A percentile compares a stretch with the other conserved stretches of the same genome.
Conservation (phyloP, 495 filamentous ascomycete genomes). For the Daldinia bambusicola region DNA sequence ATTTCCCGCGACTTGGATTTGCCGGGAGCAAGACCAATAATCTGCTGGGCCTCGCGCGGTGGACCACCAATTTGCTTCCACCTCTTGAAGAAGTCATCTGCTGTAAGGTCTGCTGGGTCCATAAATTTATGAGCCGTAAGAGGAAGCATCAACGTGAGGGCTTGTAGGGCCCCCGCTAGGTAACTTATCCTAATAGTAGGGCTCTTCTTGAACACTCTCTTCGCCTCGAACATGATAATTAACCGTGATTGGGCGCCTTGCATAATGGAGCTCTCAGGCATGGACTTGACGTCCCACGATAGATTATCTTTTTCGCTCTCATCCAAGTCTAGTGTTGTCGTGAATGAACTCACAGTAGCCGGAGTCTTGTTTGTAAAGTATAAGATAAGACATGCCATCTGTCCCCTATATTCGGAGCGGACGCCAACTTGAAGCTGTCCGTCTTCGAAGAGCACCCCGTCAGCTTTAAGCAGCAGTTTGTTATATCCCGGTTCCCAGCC, state of each 20-base stretch:
- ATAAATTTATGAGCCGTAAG: slow-evolving; percentile 94
- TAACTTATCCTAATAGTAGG: slow-evolving; percentile 96
- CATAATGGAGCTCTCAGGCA: slow-evolving; percentile 84
- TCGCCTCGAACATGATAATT: slow-evolving; percentile 91
- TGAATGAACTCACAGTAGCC: slow-evolving; percentile 84
- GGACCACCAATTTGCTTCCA: slow-evolving; percentile 97
- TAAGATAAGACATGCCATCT: slow-evolving; percentile 93
- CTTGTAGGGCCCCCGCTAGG: slow-evolving; percentile 91
- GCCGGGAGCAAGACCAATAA: slow-evolving; percentile 73
- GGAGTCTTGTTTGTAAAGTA: slow-evolving; percentile 96
- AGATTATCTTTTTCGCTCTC: slow-evolving; percentile 72
- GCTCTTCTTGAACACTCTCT: slow-evolving; percentile 80
- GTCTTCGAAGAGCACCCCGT: slow-evolving; percentile 95
- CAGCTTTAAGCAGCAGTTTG: slow-evolving; percentile 76
- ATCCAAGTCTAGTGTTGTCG: slow-evolving; percentile 88
- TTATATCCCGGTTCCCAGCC: slow-evolving; percentile 96
- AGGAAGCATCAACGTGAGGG: slow-evolving; percentile 89
- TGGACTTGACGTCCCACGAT: slow-evolving; percentile 82
- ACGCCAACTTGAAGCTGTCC: slow-evolving; percentile 92
- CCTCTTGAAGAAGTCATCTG: slow-evolving; percentile 96
- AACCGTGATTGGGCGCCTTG: slow-evolving; percentile 86
- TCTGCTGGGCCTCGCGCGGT: slow-evolving; percentile 84
- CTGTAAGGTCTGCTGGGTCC: slow-evolving; percentile 83
- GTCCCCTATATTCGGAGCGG: slow-evolving; percentile 90
- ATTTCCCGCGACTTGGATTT: slow-evolving; percentile 64